phyloP scores from a whole-genome alignment of 495 filamentous ascomycete species.

The Margaritispora aquatica region DNA sequence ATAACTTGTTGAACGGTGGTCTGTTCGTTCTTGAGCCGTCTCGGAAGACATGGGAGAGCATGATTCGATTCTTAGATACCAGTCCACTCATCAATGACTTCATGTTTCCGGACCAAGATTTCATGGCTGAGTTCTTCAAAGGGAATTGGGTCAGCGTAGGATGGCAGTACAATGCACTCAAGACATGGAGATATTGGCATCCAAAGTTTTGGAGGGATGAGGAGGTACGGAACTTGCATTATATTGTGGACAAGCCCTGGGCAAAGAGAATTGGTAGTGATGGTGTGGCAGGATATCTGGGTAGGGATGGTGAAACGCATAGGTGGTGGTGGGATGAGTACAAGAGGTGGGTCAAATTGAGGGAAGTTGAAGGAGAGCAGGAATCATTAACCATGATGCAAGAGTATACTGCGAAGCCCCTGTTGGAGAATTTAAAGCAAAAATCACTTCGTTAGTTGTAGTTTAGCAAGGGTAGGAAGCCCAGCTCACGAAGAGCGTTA shows the following conservation, averaged over 20 bases:
- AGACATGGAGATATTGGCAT: slow-evolving; percentile 47
- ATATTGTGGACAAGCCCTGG: slow-evolving; percentile 56
- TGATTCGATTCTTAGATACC: slow-evolving; percentile 33
- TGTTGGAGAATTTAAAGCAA: background rate
- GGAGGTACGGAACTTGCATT: slow-evolving; percentile 42
- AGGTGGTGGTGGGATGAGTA: slow-evolving; percentile 13
- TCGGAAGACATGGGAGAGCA: slow-evolving; percentile 28
- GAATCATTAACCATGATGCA: slow-evolving; percentile 1
- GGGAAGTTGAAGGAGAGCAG: background rate
- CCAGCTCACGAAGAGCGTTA: no score
- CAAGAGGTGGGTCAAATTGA: slow-evolving; percentile 5
- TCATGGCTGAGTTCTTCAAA: slow-evolving; percentile 40
- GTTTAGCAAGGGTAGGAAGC: background rate
- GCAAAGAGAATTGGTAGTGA: slow-evolving; percentile 33
- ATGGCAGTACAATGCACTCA: slow-evolving; percentile 50
- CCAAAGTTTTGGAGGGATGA: slow-evolving; percentile 46
- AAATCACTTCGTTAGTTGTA: background rate
- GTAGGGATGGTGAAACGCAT: slow-evolving; percentile 12
- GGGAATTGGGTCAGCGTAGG: slow-evolving; percentile 34
- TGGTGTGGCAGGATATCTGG: slow-evolving; percentile 35
- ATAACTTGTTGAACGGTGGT: slow-evolving; percentile 35
- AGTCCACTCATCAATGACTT: slow-evolving; percentile 29
- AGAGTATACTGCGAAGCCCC: background rate
- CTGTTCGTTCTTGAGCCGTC: slow-evolving; percentile 35
- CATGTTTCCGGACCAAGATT: slow-evolving; percentile 49